Percentiles rank a stretch among this genome's conserved stretches.
phyloP scores from a whole-genome alignment of 2,329 filamentous ascomycete genomes.

The Ophiocordyceps camponoti-floridani region DNA sequence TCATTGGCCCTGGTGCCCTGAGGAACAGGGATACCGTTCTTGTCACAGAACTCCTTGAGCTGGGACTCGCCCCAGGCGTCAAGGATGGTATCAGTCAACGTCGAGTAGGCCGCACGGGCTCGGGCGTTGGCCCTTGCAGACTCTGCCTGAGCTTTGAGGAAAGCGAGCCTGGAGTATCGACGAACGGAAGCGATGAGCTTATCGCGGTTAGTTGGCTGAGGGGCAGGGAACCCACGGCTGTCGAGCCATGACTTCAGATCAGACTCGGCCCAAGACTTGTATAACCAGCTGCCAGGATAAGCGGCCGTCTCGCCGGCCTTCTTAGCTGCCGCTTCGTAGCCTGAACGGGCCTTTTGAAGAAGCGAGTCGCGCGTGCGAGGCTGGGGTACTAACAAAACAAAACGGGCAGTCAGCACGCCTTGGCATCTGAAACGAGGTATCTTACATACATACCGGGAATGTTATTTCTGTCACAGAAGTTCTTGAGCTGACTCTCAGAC shows the following conservation, averaged over 20 bases:
- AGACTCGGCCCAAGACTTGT: constrained; percentile 78
- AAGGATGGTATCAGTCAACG: constrained; percentile 67
- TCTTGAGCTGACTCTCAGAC: constrained; percentile 84
- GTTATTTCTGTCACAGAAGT: constrained; percentile 74
- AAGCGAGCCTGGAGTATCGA: constrained; percentile 72
- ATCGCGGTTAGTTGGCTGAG: constrained; percentile 71
- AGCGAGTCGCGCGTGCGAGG: constrained; percentile 73
- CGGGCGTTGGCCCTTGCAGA: constrained; percentile 42
- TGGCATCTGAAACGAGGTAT: too few relatives aligned
- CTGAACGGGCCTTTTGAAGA: constrained; percentile 58
- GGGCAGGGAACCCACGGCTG: constrained; percentile 65
- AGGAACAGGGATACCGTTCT: constrained; percentile 71
- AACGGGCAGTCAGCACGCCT: not conserved
- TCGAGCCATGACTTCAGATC: constrained; percentile 92
- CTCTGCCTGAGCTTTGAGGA: constrained; percentile 45
- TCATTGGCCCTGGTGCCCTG: constrained; percentile 87
- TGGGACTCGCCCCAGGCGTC: constrained; percentile 78
- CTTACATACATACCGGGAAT: constrained; percentile 42
- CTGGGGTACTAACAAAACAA: constrained; percentile 45
- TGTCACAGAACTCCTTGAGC: constrained; percentile 84
- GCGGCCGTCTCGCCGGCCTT: constrained; percentile 54
- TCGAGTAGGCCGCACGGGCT: constrained; percentile 52
- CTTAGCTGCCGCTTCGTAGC: constrained; percentile 63
- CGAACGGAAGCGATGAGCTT: constrained; percentile 78
- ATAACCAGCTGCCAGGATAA: constrained; percentile 96